A percentile compares a stretch with the other conserved stretches of the same genome.
Evolutionary conservation across 31 red algal genomes (phyloP).

Genomic region (Asparagopsis taxiformis): DNA sequence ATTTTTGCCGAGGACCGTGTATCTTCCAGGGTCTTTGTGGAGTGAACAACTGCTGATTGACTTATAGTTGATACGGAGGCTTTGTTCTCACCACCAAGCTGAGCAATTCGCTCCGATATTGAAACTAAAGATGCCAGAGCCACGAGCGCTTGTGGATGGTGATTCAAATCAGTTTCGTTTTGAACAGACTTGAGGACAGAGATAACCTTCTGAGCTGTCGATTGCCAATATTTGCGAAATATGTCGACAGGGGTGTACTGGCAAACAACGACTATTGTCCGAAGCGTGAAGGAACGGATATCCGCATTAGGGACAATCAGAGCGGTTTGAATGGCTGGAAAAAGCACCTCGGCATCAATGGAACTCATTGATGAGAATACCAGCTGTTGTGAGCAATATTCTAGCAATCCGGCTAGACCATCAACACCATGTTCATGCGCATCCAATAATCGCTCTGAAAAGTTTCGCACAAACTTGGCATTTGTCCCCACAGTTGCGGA

Average conservation of each 20-base stretch:
- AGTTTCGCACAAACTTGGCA: background rate
- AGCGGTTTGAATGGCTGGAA: slow-evolving; percentile 1
- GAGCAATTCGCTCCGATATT: background rate
- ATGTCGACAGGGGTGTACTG: background rate
- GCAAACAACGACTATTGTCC: background rate
- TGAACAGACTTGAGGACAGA: background rate
- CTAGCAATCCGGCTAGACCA: background rate
- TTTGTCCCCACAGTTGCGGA: background rate
- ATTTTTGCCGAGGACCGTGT: background rate
- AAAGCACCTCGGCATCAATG: background rate
- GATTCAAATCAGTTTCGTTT: background rate
- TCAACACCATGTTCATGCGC: background rate
- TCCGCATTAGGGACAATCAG: background rate
- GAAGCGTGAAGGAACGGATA: background rate
- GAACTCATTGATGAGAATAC: background rate
- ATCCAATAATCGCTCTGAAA: background rate
- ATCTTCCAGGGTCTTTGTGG: background rate
- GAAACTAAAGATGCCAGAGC: background rate
- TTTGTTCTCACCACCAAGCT: slow-evolving; percentile 1
- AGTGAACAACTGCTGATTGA: slow-evolving; percentile 11
- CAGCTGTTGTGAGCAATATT: background rate
- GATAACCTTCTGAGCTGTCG: background rate
- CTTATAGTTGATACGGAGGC: slow-evolving; percentile 5
- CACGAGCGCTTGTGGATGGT: background rate
- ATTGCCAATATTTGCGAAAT: background rate